These are phyloP conservation scores for Entoloma clypeatum DNA, from an alignment of 1,284 basidiomycete genomes.

Conservation along the genomic window DNA sequence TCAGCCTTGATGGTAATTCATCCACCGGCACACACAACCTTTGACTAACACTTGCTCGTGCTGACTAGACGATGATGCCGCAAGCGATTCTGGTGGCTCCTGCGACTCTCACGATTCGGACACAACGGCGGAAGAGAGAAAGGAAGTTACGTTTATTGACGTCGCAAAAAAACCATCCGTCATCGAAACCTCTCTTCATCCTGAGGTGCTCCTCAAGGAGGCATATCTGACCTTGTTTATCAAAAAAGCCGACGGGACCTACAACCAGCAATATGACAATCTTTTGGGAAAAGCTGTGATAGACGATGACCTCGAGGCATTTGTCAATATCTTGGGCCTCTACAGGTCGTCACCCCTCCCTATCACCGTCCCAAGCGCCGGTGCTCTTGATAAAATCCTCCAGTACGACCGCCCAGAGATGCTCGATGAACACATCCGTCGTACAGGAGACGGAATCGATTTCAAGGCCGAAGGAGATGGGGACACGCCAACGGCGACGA, in stretches of 20 bases:
- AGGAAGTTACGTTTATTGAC: slow-evolving; percentile 45
- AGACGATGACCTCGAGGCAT: slow-evolving; percentile 48
- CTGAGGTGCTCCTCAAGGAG: slow-evolving; percentile 32
- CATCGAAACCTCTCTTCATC: slow-evolving; percentile 37
- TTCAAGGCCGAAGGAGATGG: slow-evolving; percentile 27
- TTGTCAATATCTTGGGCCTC: slow-evolving; percentile 43
- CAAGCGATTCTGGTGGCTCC: slow-evolving; percentile 23
- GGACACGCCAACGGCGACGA: slow-evolving; percentile 25
- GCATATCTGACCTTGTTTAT: slow-evolving; percentile 13
- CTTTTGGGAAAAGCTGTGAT: slow-evolving; percentile 35
- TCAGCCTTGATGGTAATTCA: slow-evolving; percentile 32
- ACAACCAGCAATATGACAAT: slow-evolving; percentile 13
- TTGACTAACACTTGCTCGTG: neutral
- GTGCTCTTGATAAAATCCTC: slow-evolving; percentile 26
- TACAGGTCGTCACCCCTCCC: slow-evolving; percentile 34
- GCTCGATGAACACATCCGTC: slow-evolving; percentile 51
- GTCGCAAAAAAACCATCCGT: slow-evolving; percentile 44
- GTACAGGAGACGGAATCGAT: slow-evolving; percentile 44
- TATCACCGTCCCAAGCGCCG: slow-evolving; percentile 20
- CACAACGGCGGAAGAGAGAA: slow-evolving; percentile 35
- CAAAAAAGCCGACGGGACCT: slow-evolving; percentile 7
- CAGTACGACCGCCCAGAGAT: slow-evolving; percentile 41
- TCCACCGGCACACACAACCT: neutral
- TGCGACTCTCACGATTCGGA: slow-evolving; percentile 35
- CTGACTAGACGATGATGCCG: slow-evolving; percentile 27